Evolutionary conservation across 169 alveolate genomes (phyloP).

Genomic region (Neospora caninum): DNA sequence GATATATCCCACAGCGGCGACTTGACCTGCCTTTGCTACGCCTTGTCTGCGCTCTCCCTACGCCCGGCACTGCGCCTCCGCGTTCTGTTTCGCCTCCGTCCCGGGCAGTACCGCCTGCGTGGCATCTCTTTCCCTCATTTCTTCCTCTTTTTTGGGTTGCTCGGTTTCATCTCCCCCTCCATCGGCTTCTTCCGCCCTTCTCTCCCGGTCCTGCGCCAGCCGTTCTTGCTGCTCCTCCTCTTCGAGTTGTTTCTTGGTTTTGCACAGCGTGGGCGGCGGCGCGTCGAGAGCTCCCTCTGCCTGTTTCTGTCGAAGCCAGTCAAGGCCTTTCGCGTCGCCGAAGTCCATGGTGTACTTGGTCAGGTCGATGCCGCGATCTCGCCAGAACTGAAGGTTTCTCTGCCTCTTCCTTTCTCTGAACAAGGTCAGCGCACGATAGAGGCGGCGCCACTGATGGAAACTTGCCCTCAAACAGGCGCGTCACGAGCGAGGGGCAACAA

Average conservation of each 20-base stretch:
- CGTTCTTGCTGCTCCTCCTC: neutral
- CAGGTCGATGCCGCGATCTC: neutral
- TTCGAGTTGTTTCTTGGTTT: neutral
- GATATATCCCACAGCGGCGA: too few relatives aligned
- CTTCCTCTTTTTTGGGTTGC: too few relatives aligned
- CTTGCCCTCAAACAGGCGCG: neutral
- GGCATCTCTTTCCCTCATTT: too few relatives aligned
- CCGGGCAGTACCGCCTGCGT: too few relatives aligned
- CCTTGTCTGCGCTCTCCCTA: too few relatives aligned
- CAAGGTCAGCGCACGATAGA: neutral
- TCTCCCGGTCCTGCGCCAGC: neutral
- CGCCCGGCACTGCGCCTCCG: too few relatives aligned
- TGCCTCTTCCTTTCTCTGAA: neutral
- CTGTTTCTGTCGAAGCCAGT: conserved; percentile 13
- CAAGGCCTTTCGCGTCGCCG: neutral
- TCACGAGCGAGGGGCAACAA: neutral
- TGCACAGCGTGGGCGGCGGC: conserved; percentile 21
- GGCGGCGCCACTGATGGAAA: neutral
- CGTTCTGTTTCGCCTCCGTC: too few relatives aligned
- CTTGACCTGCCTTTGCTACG: too few relatives aligned
- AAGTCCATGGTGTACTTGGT: conserved; percentile 8
- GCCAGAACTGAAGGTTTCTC: neutral
- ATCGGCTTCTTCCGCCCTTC: neutral
- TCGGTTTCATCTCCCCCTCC: neutral
- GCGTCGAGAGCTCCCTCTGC: neutral